Percentiles rank a stretch among this genome's conserved stretches.
Evolutionary conservation across 805 yeast genomes (phyloP).

Genomic region (Metschnikowia amazonensis): DNA sequence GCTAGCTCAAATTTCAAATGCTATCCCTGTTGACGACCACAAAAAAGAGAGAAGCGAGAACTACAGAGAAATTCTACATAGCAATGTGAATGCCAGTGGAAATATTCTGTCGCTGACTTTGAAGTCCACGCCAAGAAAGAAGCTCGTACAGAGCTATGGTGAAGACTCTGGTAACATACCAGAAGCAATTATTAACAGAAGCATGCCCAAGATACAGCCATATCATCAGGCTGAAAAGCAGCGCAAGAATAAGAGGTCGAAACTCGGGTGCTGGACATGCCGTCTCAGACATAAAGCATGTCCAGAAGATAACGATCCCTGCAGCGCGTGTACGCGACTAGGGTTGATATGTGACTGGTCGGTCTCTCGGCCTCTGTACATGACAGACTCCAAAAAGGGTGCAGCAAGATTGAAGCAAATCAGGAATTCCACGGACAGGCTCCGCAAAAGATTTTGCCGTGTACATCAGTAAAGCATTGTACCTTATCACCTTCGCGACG

Average conservation of each 20-base stretch:
- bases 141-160: neutral
- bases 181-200: neutral
- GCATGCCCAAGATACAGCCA: neutral
- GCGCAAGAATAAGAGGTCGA: slow-evolving; percentile 8
- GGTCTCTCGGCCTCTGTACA: slow-evolving; percentile 13
- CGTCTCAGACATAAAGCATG: slow-evolving; percentile 20
- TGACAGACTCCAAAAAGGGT: slow-evolving; percentile 9
- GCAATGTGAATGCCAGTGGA: neutral
- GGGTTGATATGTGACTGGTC: slow-evolving; percentile 16
- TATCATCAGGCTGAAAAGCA: neutral
- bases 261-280: slow-evolving; percentile 20
- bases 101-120: neutral
- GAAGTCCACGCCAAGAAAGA: neutral
- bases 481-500: neutral
- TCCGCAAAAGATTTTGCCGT: slow-evolving; percentile 4
- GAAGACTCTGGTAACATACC: neutral
- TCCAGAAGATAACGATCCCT: slow-evolving; percentile 16
- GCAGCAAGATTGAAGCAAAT: slow-evolving; percentile 9
- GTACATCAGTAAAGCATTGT: neutral
- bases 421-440: slow-evolving; percentile 8
- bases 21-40: neutral
- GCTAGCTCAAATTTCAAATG: slow-evolving; percentile 5
- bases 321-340: slow-evolving; percentile 16
- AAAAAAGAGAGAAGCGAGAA: neutral
- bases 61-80: neutral